Evolutionary conservation across 2,329 filamentous ascomycete genomes (phyloP).

Genomic region (Epichloe uncinata): DNA sequence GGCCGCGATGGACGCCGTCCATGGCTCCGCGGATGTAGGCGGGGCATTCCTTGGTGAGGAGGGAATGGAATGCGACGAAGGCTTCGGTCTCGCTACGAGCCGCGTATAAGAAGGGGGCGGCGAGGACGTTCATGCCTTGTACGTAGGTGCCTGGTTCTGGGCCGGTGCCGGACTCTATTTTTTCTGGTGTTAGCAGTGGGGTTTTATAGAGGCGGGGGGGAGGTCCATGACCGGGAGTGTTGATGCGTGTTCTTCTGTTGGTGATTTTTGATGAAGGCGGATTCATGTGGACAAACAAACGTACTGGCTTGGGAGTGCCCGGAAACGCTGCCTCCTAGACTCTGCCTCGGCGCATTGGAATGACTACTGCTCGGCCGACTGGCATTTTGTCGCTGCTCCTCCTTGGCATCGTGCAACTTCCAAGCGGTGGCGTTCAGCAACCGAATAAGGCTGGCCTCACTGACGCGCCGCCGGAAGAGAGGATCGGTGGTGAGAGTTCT

Average conservation of each 20-base stretch:
- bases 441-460: conserved; percentile 86
- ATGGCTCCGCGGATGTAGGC: conserved; percentile 92
- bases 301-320: conserved; percentile 25
- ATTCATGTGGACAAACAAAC: conserved; percentile 16
- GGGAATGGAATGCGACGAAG: conserved; percentile 77
- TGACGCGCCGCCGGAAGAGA: conserved; percentile 90
- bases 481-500: conserved; percentile 92
- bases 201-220: not conserved
- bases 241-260: not conserved
- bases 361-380: conserved; percentile 26
- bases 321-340: conserved; percentile 20
- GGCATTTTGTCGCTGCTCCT: conserved; percentile 25
- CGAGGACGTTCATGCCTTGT: conserved; percentile 97
- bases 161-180: conserved; percentile 43
- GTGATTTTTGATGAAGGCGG: not conserved
- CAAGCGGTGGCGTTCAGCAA: conserved; percentile 91
- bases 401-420: conserved; percentile 71
- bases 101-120: conserved; percentile 88
- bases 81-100: conserved; percentile 91
- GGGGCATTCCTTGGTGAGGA: conserved; percentile 78
- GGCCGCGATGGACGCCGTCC: conserved; percentile 89
- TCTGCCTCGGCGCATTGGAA: conserved; percentile 19
- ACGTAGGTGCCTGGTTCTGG: conserved; percentile 77
- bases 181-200: conserved; percentile 34
- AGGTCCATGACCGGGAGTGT: not conserved